A percentile compares a stretch with the other conserved stretches of the same genome.
phyloP scores from a whole-genome alignment of 148 eudicot genomes.

The Camellia sinensis region DNA sequence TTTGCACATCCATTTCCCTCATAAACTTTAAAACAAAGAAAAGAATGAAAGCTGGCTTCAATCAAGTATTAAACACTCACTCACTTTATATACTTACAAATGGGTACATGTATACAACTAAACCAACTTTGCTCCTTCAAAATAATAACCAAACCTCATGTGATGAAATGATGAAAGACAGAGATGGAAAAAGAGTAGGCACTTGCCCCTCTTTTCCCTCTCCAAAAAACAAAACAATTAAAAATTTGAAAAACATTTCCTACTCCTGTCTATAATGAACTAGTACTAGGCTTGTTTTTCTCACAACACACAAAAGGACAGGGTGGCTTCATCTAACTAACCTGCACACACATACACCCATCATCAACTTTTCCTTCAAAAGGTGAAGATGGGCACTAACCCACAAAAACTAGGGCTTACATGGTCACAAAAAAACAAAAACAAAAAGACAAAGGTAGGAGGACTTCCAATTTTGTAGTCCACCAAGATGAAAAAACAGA shows the following conservation, averaged over 20 bases:
- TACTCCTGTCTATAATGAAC: conserved; percentile 23
- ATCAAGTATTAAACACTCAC: conserved; percentile 3
- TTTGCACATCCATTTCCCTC: background rate
- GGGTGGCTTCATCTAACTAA: conserved; percentile 29
- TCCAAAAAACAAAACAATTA: conserved; percentile 1
- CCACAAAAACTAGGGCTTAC: conserved; percentile 27
- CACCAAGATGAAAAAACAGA: conserved; percentile 4
- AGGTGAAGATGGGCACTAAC: conserved; percentile 23
- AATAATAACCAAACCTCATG: conserved; percentile 29
- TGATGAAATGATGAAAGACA: conserved; percentile 22
- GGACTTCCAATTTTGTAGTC: background rate
- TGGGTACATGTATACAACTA: conserved; percentile 26
- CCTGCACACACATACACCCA: conserved; percentile 39
- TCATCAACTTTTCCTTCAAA: conserved; percentile 35
- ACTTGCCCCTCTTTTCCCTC: conserved; percentile 28
- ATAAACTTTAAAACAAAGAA: background rate
- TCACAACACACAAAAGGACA: conserved; percentile 24
- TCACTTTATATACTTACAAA: conserved; percentile 31
- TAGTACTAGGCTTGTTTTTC: conserved; percentile 13
- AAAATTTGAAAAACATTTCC: background rate
- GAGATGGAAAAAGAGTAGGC: conserved; percentile 20
- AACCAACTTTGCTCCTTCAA: conserved; percentile 16
- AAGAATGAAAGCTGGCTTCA: background rate
- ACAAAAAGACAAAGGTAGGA: background rate
- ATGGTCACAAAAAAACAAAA: background rate